These are phyloP conservation scores for Polygonum aviculare DNA, from an alignment of 148 eudicot species.

Conservation along the genomic window DNA sequence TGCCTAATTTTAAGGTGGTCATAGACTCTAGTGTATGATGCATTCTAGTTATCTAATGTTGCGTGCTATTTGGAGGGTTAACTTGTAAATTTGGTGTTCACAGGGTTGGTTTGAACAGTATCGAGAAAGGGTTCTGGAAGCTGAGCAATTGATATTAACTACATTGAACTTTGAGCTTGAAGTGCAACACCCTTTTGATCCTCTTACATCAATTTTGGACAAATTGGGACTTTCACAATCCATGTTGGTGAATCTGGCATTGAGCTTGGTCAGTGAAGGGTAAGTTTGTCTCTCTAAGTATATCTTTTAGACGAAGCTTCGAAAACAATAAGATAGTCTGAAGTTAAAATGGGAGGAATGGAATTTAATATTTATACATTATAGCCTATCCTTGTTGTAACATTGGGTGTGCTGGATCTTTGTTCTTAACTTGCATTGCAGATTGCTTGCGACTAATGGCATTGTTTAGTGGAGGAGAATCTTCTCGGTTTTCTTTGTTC, in stretches of 20 bases:
- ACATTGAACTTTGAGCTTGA: constrained; percentile 85
- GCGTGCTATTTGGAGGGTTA: not conserved
- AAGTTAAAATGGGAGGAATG: not conserved
- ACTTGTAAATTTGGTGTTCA: not conserved
- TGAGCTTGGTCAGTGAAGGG: constrained; percentile 89
- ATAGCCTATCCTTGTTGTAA: constrained; percentile 1
- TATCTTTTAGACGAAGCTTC: not conserved
- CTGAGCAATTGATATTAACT: constrained; percentile 83
- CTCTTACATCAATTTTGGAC: constrained; percentile 70
- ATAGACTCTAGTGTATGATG: not conserved
- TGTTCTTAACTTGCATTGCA: constrained; percentile 10
- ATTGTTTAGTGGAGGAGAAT: constrained; percentile 12
- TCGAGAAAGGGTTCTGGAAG: constrained; percentile 72
- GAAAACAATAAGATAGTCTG: not conserved
- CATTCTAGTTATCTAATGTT: not conserved
- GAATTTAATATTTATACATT: not conserved
- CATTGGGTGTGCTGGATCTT: constrained; percentile 5
- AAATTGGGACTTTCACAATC: constrained; percentile 84
- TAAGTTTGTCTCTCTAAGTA: constrained; percentile 32
- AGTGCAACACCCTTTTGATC: constrained; percentile 89
- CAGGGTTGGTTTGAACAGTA: constrained; percentile 96
- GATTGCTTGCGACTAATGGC: constrained; percentile 11
- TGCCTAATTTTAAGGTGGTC: not conserved
- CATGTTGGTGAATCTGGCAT: constrained; percentile 62
- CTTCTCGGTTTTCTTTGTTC: constrained; percentile 3